Percentiles rank a stretch among this genome's conserved stretches.
Evolutionary conservation across 208 protist genomes (phyloP).

Genomic region (Leishmania gerbilli): DNA sequence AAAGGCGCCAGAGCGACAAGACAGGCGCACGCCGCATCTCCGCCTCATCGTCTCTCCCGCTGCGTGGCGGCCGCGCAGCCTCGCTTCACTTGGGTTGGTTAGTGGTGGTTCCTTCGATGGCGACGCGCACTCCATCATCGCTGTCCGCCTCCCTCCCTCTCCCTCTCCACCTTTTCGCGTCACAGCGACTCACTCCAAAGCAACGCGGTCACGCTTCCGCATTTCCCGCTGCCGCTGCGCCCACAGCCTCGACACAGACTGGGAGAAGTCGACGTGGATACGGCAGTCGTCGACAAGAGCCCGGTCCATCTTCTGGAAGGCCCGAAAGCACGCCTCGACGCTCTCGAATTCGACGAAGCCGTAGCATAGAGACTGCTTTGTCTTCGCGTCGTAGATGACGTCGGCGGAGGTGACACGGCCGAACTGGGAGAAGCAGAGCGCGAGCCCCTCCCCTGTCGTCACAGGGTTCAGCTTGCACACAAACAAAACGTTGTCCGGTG

Average conservation of each 20-base stretch:
- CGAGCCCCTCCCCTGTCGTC: conserved; percentile 95
- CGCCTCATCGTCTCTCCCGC: not conserved
- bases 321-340: conserved; percentile 86
- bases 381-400: conserved; percentile 71
- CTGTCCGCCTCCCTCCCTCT: not conserved
- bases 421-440: conserved; percentile 96
- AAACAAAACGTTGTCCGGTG: conserved; percentile 98
- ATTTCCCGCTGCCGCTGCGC: conserved; percentile 55
- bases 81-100: not conserved
- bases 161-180: not conserved
- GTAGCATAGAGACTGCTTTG: conserved; percentile 94
- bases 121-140: not conserved
- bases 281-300: conserved; percentile 98
- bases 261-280: conserved; percentile 98
- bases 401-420: conserved; percentile 91
- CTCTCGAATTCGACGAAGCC: conserved; percentile 98
- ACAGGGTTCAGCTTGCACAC: conserved; percentile 98
- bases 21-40: not conserved
- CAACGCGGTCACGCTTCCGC: conserved; percentile 38
- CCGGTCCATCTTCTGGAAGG: conserved; percentile 98
- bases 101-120: not conserved
- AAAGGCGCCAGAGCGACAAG: not conserved
- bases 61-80: not conserved
- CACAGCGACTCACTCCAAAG: not conserved
- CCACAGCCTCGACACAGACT: conserved; percentile 95